phyloP scores from a whole-genome alignment of 768 basidiomycete genomes.

The Paxillus ammoniavirescens region DNA sequence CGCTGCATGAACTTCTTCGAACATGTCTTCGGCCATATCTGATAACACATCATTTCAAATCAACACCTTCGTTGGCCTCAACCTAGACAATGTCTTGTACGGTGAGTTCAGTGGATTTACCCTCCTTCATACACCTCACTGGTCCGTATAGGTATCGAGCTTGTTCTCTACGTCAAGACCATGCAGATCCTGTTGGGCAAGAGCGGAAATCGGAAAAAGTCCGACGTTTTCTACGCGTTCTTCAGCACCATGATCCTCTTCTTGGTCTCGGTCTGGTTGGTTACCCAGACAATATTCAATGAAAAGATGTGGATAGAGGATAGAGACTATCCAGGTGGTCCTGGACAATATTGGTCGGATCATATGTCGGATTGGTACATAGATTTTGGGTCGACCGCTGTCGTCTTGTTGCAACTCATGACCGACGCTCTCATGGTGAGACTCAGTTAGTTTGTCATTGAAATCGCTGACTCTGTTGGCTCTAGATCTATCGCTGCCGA shows the following conservation, averaged over 20 bases:
- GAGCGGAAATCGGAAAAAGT: not conserved
- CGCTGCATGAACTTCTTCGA: not conserved
- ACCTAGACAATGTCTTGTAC: conserved; percentile 23
- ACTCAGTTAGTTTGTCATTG: not conserved
- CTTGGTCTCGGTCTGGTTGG: conserved; percentile 33
- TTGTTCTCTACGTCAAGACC: conserved; percentile 26
- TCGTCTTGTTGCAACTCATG: conserved; percentile 32
- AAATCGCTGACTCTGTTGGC: not conserved
- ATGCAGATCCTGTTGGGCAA: conserved; percentile 17
- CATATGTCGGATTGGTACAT: conserved; percentile 28
- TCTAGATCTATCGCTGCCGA: conserved; percentile 39
- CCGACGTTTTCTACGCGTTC: conserved; percentile 18
- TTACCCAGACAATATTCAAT: conserved; percentile 29
- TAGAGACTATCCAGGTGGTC: conserved; percentile 33
- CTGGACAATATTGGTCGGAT: conserved; percentile 30
- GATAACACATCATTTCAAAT: conserved; percentile 17
- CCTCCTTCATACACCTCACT: not conserved
- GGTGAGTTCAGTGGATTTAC: conserved; percentile 8
- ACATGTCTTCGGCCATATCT: conserved; percentile 10
- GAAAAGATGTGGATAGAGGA: conserved; percentile 38
- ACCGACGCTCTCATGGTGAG: conserved; percentile 40
- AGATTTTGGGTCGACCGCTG: conserved; percentile 29
- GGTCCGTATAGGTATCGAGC: conserved; percentile 16
- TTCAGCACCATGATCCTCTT: conserved; percentile 29
- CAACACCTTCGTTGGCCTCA: conserved; percentile 25